Evolutionary conservation across 2,329 filamentous ascomycete genomes (phyloP), one percentile per base, ranked within the genome.

Genomic region (Fusarium euwallaceae): DNA sequence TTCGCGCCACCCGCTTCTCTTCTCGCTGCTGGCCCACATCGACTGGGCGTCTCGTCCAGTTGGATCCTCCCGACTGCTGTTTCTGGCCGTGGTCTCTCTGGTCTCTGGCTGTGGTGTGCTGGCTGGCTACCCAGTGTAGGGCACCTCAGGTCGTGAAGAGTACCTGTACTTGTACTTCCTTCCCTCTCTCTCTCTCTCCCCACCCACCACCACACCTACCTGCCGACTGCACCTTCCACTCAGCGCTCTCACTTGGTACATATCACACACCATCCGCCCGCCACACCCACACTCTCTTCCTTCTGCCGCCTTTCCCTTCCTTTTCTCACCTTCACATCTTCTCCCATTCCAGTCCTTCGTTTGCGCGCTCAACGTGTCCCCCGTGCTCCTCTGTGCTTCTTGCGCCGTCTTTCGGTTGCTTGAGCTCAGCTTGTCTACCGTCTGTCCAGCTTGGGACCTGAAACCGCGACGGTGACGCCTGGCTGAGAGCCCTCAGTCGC

Each of bases 321-420:
- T 73, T 73, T 78, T 71, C 76, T 55, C 78, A 74, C 73, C 75
- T 77, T 79, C 80, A 78, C 77, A 76, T 78, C 79, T 78, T 71
- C 74, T 75, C 78, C 78, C 70, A 79, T 83, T 78, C 76, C 79
- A 79, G 79, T 82, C 81, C 70, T 76, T 81, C 81, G 72, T 82
- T 80, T 80, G 76, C 75, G 76, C 72, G 76, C 71, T 66, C 69
- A 74, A 78, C 72, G 67, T 74, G 67, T 76, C 68, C 71, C 59
- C 64, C 61, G 74, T 72, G 64, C 67, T 66, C 59, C 63, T 61
- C 62, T 66, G 67, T 76, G 67, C 63, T 69, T 71, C 63, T 67
- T 78, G 73, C 58, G 69, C 70, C 70, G 71, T 72, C 61, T 64
- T 39, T 66, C 69, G 71, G 76, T 73, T 56, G 64, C 69, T 70